Base-by-base conservation (phyloP, 164 flowering plant genomes). In the Macadamia integrifolia region DNA sequence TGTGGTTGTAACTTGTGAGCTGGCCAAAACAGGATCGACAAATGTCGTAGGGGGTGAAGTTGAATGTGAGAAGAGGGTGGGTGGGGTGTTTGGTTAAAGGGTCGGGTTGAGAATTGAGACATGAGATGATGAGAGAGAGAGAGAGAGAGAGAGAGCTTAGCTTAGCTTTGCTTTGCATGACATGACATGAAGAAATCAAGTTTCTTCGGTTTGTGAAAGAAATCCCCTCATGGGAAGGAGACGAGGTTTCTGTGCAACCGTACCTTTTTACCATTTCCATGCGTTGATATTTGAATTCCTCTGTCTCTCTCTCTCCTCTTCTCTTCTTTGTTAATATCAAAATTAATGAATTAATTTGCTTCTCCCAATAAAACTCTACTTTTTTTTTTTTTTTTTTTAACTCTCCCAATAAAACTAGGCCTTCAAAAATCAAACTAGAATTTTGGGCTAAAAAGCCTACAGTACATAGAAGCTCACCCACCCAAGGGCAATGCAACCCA, bases 191-290 rank as follows among this genome's bases (percentile, higher is more conserved):
- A 44, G 46, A 67, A 61, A 67, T 66, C 66, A 67, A 43, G 55
- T 9, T 46, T 65, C 40, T 62, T 56, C 62, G 56, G 52, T 66
- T 67, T 44, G 32, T 30, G 72, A 50, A 35, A 35, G 59, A 69
- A 69, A 69, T 55, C 60, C 66, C 40, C 66, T 65, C 71, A 59
- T 68, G 67, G 65, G 73, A 69, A 71, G 74, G 68, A 52, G 65
- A 75, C 71, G 74, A 71, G 74, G 74, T 75, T 75, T 66, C 63
- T 68, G 42, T 49, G 63, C 43, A 50, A 29, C 42, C 56, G 73
- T 58, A 70, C 70, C 18, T 58, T 70, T 62, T 69, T 61, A 67
- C 71, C 43, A 57, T 57, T 72, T 46, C 40, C 48, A 66, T 66
- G 61, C 14, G 35, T 63, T 9, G 50, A 30, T 57, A 31, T 58